phyloP scores from a whole-genome alignment of 2,329 filamentous ascomycete genomes.

The Diplodia intermedia region DNA sequence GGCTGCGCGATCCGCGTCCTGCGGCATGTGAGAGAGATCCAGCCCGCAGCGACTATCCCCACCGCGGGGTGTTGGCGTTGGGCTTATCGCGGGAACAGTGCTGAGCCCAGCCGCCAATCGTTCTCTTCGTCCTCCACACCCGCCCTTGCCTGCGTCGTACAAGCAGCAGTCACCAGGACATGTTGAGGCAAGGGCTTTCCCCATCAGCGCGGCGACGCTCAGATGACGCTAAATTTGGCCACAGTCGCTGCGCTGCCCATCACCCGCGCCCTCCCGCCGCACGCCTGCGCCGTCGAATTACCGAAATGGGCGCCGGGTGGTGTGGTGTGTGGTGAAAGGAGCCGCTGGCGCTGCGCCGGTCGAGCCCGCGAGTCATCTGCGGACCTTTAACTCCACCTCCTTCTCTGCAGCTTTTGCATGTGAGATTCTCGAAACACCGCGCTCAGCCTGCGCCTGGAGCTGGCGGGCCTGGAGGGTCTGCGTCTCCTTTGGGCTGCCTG shows the following conservation, averaged over 20 bases:
- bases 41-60: conserved; percentile 15
- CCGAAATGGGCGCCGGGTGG: conserved; percentile 2
- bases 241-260: conserved; percentile 4
- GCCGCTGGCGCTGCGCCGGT: conserved; percentile 19
- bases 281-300: conserved; percentile 7
- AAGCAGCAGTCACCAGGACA: conserved; percentile 22
- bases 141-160: conserved; percentile 8
- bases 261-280: conserved; percentile 7
- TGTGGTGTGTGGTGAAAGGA: conserved; percentile 2
- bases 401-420: conserved; percentile 7
- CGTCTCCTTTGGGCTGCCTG: neutral
- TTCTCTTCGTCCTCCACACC: conserved; percentile 1
- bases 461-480: neutral
- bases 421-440: conserved; percentile 12
- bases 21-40: conserved; percentile 25
- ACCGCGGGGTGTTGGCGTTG: conserved; percentile 9
- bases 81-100: conserved; percentile 17
- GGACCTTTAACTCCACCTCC: conserved; percentile 18
- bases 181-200: neutral
- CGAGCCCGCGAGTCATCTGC: conserved; percentile 24
- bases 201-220: neutral
- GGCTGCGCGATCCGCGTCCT: conserved; percentile 7
- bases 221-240: conserved; percentile 21
- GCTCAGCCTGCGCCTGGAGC: neutral
- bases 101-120: conserved; percentile 5